phyloP scores from a whole-genome alignment of 305 asterid genomes.

The Fraxinus paxiana region DNA sequence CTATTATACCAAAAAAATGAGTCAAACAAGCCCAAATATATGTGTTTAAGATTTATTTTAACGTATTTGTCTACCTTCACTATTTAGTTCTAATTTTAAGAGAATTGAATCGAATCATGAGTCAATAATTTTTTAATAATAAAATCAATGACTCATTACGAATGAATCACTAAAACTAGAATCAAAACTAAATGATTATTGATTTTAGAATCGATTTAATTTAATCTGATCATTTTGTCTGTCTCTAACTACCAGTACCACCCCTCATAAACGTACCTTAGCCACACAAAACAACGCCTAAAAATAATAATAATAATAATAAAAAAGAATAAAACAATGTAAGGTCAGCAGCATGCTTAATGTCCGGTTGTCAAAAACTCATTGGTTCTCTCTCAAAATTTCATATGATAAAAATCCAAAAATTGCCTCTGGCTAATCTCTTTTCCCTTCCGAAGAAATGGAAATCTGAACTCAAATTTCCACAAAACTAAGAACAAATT shows the following conservation, averaged over 20 bases:
- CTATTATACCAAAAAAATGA: too few species aligned
- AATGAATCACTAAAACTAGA: too few species aligned
- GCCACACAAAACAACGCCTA: background rate
- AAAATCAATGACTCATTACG: too few species aligned
- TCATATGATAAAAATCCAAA: background rate
- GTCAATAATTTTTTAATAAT: too few species aligned
- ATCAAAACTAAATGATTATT: too few species aligned
- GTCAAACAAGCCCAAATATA: too few species aligned
- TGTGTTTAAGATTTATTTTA: too few species aligned
- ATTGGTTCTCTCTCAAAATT: background rate
- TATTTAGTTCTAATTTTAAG: too few species aligned
- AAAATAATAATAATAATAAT: background rate
- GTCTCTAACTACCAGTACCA: background rate
- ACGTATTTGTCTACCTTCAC: too few species aligned
- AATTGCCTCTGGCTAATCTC: constrained; percentile 36
- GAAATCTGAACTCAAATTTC: constrained; percentile 6
- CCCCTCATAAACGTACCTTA: background rate
- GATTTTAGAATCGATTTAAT: too few species aligned
- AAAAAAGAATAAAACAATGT: background rate
- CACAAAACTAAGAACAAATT: background rate
- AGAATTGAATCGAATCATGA: too few species aligned
- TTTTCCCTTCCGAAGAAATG: constrained; percentile 21
- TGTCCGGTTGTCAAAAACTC: background rate
- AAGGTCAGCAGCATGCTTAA: background rate
- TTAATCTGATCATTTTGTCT: too few species aligned